Base-by-base conservation (phyloP, 805 yeast species). In the Saturnispora besseyi region DNA sequence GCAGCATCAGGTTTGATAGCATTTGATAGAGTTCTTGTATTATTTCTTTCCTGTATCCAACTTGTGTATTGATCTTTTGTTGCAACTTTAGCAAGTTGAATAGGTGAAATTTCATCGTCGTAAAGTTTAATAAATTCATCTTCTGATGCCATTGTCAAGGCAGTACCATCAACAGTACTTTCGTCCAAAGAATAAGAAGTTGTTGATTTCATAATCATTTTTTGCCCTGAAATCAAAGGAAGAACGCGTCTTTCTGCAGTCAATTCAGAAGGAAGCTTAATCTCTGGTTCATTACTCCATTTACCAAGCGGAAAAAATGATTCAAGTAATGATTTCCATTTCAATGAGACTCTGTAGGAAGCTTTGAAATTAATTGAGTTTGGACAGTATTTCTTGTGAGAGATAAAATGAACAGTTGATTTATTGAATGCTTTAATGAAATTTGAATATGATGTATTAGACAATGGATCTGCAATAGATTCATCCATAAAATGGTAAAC, bases 401-500 rank as follows among this genome's bases (percentile, higher is more conserved):
- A 82, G 5, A 91, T 71, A 46, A 81, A 70, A 63, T 88, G 96
- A 46, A 70, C 60, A 29, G 79, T 70, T 1, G 70, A 60, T 0
- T 62, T 54, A 0, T 81, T 83, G 56, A 87, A 82, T 5, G 70
- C 62, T 47, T 73, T 63, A 57, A 85, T 72, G 54, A 87, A 82
- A 0, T 62, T 52, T 5, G 65, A 44, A 55, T 85, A 78, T 4
- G 66, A 66, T 1, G 66, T 64, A 54, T 67, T 67, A 53, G 59
- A 56, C 32, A 70, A 65, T 0, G 77, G 70, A 44, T 79, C 77
- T 2, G 18, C 21, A 5, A 62, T 45, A 2, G 73, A 76, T 5
- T 73, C 77, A n/a, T 85, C 93, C 28, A 93, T 66, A 51, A 87
- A 77, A 64, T 87, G 95, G 62, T 87, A 89, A 1, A 89, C 84